These are phyloP conservation scores for Coelastrella sp. DNA, from an alignment of 139 green algal genomes.

Conservation along the genomic window DNA sequence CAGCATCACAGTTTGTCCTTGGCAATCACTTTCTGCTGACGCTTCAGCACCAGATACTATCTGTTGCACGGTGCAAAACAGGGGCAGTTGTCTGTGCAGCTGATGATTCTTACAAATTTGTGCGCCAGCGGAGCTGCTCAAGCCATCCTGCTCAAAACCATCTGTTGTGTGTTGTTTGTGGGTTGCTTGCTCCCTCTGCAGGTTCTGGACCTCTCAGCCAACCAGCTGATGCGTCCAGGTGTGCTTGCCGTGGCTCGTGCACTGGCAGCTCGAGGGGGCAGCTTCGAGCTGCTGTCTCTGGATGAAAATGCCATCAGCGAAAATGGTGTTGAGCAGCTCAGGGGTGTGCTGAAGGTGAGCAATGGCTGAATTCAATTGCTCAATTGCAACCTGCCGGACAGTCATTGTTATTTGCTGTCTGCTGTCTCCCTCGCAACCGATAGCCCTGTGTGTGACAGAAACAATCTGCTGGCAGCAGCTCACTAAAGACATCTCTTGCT, in stretches of 20 bases:
- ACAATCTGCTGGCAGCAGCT: too few species aligned
- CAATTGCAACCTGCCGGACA: background rate
- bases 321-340: conserved; percentile 62
- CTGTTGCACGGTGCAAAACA: too few species aligned
- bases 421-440: too few species aligned
- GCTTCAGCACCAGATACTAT: background rate
- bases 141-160: too few species aligned
- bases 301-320: conserved; percentile 89
- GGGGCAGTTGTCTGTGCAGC: too few species aligned
- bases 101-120: too few species aligned
- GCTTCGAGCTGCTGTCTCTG: conserved; percentile 73
- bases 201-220: conserved; percentile 72
- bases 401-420: too few species aligned
- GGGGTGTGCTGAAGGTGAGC: conserved; percentile 42
- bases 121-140: too few species aligned
- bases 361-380: background rate
- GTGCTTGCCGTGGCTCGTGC: conserved; percentile 64
- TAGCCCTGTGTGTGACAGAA: too few species aligned
- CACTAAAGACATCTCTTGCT: too few species aligned
- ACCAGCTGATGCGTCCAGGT: conserved; percentile 76
- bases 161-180: too few species aligned
- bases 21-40: conserved; percentile 13
- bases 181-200: background rate
- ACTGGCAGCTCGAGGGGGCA: conserved; percentile 41
- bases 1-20: background rate